These are phyloP conservation scores for peach (Prunus persica) DNA, from an alignment of 306 rosid species.

Conservation along the genomic window DNA sequence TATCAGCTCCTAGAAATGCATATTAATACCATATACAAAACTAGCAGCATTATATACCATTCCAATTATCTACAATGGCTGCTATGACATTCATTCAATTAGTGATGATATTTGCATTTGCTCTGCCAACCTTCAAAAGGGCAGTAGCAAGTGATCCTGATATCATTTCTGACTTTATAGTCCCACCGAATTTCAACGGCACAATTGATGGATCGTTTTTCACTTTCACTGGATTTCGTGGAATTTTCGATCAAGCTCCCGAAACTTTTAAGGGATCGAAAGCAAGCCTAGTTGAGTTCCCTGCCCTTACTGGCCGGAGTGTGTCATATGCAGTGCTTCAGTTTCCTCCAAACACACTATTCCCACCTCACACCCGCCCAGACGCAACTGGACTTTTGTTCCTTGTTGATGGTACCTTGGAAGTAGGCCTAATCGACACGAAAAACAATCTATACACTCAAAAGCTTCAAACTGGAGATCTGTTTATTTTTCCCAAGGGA, in stretches of 20 bases:
- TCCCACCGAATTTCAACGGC: background rate
- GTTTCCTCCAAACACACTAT: slow-evolving; percentile 4
- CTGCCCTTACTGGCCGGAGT: slow-evolving; percentile 22
- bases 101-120: background rate
- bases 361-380: slow-evolving; percentile 35
- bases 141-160: slow-evolving; percentile 12
- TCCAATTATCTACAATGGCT: background rate
- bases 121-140: background rate
- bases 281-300: slow-evolving; percentile 18
- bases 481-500: slow-evolving; percentile 38
- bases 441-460: slow-evolving; percentile 15
- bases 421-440: slow-evolving; percentile 37
- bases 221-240: slow-evolving; percentile 16
- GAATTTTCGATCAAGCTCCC: background rate
- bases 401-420: slow-evolving; percentile 25
- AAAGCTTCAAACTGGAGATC: slow-evolving; percentile 31
- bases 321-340: slow-evolving; percentile 16
- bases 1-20: background rate
- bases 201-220: slow-evolving; percentile 6
- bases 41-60: background rate
- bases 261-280: background rate
- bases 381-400: slow-evolving; percentile 34
- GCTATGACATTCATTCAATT: background rate
- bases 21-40: background rate
- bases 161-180: slow-evolving; percentile 14